Percentiles rank a stretch among this genome's conserved stretches.
These are phyloP conservation scores for Kwoniella sp. DNA, from an alignment of 768 basidiomycete genomes.

Conservation along the genomic window DNA sequence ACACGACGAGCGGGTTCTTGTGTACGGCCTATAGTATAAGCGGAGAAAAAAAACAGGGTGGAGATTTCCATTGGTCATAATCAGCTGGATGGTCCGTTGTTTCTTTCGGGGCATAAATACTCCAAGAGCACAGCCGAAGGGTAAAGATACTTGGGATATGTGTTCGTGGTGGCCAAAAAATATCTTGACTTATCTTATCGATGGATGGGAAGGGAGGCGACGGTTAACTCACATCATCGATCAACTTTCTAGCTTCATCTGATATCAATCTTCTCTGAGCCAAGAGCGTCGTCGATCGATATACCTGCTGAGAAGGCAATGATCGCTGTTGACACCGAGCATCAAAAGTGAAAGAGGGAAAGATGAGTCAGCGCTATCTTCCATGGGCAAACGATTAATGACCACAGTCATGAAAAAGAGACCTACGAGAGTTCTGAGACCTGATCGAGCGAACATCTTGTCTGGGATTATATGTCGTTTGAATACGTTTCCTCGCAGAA, in stretches of 20 bases:
- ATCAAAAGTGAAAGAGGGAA: not conserved
- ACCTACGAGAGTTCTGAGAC: slow-evolving; percentile 51
- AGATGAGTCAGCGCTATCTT: slow-evolving; percentile 24
- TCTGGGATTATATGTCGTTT: not conserved
- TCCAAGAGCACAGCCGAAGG: no score
- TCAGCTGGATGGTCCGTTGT: no score
- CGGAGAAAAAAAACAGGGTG: not conserved
- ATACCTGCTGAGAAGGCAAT: slow-evolving; percentile 47
- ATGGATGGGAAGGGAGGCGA: not conserved
- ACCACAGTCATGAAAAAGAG: not conserved
- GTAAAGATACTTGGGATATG: no score
- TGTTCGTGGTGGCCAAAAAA: no score
- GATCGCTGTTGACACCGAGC: slow-evolving; percentile 37
- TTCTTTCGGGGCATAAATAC: no score
- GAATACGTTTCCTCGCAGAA: no score
- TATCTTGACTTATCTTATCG: no score
- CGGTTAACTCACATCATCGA: slow-evolving; percentile 48
- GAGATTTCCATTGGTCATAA: no score
- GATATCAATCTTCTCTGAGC: slow-evolving; percentile 44
- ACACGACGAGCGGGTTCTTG: slow-evolving; percentile 80
- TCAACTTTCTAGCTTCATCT: slow-evolving; percentile 51
- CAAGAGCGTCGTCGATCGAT: slow-evolving; percentile 36
- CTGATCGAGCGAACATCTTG: slow-evolving; percentile 51
- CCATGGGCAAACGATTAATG: not conserved
- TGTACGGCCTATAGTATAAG: slow-evolving; percentile 63